Evolutionary conservation across 2,329 filamentous ascomycete genomes (phyloP).

Genomic region (Trematosphaeria pertusa): DNA sequence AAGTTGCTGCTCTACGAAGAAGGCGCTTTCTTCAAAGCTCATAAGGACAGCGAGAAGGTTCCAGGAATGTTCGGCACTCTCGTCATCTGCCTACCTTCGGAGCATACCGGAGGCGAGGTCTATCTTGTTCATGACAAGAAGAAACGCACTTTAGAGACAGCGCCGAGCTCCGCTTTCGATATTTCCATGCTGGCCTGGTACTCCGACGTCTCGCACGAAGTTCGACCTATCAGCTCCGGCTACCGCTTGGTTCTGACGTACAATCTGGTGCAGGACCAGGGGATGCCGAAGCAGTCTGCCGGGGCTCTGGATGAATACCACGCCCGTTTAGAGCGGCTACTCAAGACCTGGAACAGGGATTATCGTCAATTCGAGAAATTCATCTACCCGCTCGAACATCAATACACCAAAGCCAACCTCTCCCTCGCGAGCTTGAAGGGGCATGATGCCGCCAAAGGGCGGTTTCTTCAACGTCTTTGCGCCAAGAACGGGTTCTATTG

Average conservation of each 20-base stretch:
- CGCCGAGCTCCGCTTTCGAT: conserved; percentile 27
- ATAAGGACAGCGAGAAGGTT: conserved; percentile 57
- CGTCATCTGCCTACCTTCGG: conserved; percentile 57
- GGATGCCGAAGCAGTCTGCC: conserved; percentile 13
- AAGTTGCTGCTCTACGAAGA: conserved; percentile 56
- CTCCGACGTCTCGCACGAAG: conserved; percentile 60
- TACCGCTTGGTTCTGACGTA: conserved; percentile 61
- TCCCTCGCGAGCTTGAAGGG: conserved; percentile 27
- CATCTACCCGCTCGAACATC: conserved; percentile 33
- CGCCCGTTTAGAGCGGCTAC: conserved; percentile 4
- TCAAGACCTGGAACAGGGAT: conserved; percentile 12
- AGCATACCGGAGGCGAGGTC: conserved; percentile 57
- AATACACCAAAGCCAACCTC: conserved; percentile 34
- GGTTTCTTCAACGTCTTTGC: conserved; percentile 22
- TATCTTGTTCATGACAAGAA: conserved; percentile 49
- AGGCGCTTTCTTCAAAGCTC: conserved; percentile 58
- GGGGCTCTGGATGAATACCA: conserved; percentile 14
- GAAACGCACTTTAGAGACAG: conserved; percentile 11
- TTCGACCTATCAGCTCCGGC: conserved; percentile 53
- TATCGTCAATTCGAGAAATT: conserved; percentile 8
- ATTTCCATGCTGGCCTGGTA: conserved; percentile 51
- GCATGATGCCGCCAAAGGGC: conserved; percentile 23
- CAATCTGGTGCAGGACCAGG: conserved; percentile 53
- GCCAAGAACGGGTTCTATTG: conserved; percentile 22
- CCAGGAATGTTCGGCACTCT: conserved; percentile 61